Conservation (phyloP, 163 green algal genomes). For the Coccomyxa subellipsoidea region DNA sequence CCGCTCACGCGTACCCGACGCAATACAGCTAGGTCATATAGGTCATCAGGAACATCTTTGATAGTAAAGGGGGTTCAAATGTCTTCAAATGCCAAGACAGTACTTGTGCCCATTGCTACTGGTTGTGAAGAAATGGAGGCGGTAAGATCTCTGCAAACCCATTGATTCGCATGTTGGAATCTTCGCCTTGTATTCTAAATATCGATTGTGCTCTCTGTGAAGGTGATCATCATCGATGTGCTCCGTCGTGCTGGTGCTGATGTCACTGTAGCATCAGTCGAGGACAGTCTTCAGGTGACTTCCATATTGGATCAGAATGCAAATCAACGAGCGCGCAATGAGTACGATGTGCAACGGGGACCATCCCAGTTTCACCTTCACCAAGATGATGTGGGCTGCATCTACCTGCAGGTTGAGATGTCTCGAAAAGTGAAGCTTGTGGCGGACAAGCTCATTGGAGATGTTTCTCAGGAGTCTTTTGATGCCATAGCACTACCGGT, state of each 20-base stretch:
- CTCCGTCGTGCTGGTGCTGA: slow-evolving; percentile 76
- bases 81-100: slow-evolving; percentile 32
- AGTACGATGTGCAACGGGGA: too few species aligned
- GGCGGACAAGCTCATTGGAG: slow-evolving; percentile 76
- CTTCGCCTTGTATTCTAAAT: neutral
- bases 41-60: neutral
- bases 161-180: neutral
- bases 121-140: slow-evolving; percentile 90
- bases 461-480: slow-evolving; percentile 48
- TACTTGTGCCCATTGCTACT: slow-evolving; percentile 77
- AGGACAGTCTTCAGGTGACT: slow-evolving; percentile 53
- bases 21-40: neutral
- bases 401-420: slow-evolving; percentile 31
- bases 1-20: neutral
- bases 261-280: slow-evolving; percentile 85
- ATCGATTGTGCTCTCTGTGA: neutral
- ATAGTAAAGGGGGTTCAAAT: neutral
- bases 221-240: slow-evolving; percentile 84
- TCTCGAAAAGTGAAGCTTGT: slow-evolving; percentile 78
- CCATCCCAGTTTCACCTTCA: too few species aligned
- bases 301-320: too few species aligned
- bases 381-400: too few species aligned
- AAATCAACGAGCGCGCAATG: too few species aligned
- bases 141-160: slow-evolving; percentile 13
- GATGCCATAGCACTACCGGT: slow-evolving; percentile 84